Conservation (phyloP, 495 filamentous ascomycete genomes). For the Penicillium samsonianum region DNA sequence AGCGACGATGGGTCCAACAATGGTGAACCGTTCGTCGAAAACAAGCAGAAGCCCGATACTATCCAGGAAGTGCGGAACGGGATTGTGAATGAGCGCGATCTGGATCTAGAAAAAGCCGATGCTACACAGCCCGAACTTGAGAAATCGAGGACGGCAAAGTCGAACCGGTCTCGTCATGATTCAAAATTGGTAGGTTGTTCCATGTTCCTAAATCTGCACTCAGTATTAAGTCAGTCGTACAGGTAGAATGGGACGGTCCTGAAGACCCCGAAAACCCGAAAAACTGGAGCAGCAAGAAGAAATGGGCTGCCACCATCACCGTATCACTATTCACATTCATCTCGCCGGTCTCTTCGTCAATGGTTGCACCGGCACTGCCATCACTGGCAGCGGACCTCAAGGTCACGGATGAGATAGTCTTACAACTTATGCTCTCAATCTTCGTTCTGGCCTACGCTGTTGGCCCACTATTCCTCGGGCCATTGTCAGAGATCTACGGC, state of each 20-base stretch:
- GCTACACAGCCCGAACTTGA: conserved; percentile 21
- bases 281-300: conserved; percentile 56
- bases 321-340: conserved; percentile 70
- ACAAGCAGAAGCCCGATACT: conserved; percentile 15
- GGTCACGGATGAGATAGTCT: conserved; percentile 56
- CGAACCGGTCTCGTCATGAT: conserved; percentile 24
- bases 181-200: conserved; percentile 29
- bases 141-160: conserved; percentile 25
- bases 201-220: not conserved
- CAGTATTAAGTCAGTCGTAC: conserved; percentile 12
- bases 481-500: conserved; percentile 75
- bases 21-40: conserved; percentile 8
- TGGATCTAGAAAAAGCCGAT: conserved; percentile 32
- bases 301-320: conserved; percentile 63
- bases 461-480: conserved; percentile 68
- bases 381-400: conserved; percentile 59
- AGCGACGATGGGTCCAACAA: conserved; percentile 22
- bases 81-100: conserved; percentile 35
- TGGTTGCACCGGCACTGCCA: conserved; percentile 68
- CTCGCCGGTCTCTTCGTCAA: conserved; percentile 68
- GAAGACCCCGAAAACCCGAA: conserved; percentile 60
- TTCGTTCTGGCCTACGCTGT: conserved; percentile 77
- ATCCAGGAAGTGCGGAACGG: conserved; percentile 31
- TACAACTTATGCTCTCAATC: conserved; percentile 64
- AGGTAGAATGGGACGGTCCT: conserved; percentile 58